Evolutionary conservation across 441 rosid species (phyloP).

Genomic region (Pelargonium fulgidum): DNA sequence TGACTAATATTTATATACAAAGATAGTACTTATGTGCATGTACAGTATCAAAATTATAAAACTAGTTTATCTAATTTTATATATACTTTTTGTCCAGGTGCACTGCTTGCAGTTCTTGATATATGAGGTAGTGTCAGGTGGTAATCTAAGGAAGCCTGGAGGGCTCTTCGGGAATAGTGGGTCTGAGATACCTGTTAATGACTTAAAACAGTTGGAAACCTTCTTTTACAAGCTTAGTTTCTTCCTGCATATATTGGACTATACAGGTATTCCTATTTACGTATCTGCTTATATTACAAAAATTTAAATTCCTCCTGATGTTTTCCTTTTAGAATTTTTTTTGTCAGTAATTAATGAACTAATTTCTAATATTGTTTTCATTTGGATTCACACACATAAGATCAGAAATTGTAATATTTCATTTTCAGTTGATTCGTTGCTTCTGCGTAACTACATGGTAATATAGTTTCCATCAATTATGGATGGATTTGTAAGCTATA

Average conservation of each 20-base stretch:
- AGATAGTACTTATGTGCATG: neutral
- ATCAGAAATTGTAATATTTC: neutral
- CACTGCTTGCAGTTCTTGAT: slow-evolving; percentile 97
- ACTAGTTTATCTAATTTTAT: slow-evolving; percentile 3
- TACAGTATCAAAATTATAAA: neutral
- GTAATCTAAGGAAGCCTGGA: slow-evolving; percentile 97
- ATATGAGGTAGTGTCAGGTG: slow-evolving; percentile 98
- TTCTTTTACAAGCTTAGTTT: slow-evolving; percentile 98
- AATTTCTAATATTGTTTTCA: neutral
- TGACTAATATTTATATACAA: neutral
- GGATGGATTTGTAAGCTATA: neutral
- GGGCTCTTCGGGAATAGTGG: slow-evolving; percentile 98
- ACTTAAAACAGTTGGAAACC: slow-evolving; percentile 87
- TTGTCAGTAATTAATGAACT: neutral
- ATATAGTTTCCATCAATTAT: neutral
- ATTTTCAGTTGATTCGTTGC: neutral
- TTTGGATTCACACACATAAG: neutral
- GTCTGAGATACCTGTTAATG: slow-evolving; percentile 94
- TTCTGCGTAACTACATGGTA: neutral
- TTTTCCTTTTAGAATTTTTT: neutral
- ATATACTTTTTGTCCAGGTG: slow-evolving; percentile 45
- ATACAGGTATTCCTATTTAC: slow-evolving; percentile 52
- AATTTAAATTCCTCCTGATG: slow-evolving; percentile 7
- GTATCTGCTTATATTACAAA: neutral
- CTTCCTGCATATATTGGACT: slow-evolving; percentile 94